These are phyloP conservation scores for Peronospora farinosa DNA, from an alignment of 352 stramenopile genomes.

Conservation along the genomic window DNA sequence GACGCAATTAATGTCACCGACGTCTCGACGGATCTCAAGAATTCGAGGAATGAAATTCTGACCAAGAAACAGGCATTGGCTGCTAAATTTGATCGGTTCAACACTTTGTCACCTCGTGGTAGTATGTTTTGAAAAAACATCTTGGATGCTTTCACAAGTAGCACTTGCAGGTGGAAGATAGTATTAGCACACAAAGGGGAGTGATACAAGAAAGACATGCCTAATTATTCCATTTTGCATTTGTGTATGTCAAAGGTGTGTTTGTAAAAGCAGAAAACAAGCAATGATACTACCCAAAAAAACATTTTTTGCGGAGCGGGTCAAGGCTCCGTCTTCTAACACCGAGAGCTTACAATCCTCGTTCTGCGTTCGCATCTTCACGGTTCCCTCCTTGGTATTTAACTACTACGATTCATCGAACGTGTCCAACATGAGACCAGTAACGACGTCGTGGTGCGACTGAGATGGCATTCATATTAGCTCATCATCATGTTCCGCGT, in stretches of 20 bases:
- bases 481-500: slow-evolving; percentile 30
- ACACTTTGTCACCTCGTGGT: slow-evolving; percentile 45
- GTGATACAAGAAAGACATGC: slow-evolving; percentile 25
- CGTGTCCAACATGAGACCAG: slow-evolving; percentile 14
- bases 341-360: slow-evolving; percentile 34
- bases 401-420: slow-evolving; percentile 22
- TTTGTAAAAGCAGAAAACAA: slow-evolving; percentile 3
- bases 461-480: slow-evolving; percentile 6
- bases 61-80: slow-evolving; percentile 86
- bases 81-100: slow-evolving; percentile 75
- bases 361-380: slow-evolving; percentile 17
- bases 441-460: slow-evolving; percentile 16
- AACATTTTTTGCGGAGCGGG: slow-evolving; percentile 24
- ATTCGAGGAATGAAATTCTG: slow-evolving; percentile 80
- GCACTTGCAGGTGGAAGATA: slow-evolving; percentile 2
- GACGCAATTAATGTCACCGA: slow-evolving; percentile 87
- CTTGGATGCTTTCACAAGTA: too few species aligned
- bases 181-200: slow-evolving; percentile 5
- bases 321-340: slow-evolving; percentile 31
- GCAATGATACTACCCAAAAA: slow-evolving; percentile 30
- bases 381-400: slow-evolving; percentile 17
- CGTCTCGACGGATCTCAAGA: slow-evolving; percentile 80
- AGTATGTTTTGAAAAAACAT: slow-evolving; percentile 43
- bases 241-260: not conserved
- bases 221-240: slow-evolving; percentile 19